phyloP scores from a whole-genome alignment of 495 filamentous ascomycete genomes.

The Glutinoglossum americanum region DNA sequence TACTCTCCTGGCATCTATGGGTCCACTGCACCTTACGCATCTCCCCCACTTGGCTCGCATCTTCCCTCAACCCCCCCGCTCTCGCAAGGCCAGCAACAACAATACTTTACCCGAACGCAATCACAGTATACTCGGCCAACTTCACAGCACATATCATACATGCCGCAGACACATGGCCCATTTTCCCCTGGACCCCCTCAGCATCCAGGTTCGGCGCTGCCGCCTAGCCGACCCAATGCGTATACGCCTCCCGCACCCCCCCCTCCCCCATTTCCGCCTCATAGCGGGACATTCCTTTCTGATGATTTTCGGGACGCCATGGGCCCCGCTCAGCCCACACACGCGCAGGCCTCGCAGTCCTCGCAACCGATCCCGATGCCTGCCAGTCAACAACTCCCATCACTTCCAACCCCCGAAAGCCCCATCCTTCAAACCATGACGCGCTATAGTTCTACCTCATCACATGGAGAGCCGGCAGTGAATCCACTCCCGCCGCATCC shows the following conservation, averaged over 20 bases:
- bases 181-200: slow-evolving; percentile 14
- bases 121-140: slow-evolving; percentile 15
- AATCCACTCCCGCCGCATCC: slow-evolving; percentile 20
- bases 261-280: slow-evolving; percentile 13
- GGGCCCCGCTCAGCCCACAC: slow-evolving; percentile 9
- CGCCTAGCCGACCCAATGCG: background rate
- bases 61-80: slow-evolving; percentile 23
- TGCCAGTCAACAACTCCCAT: slow-evolving; percentile 10
- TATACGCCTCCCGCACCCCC: slow-evolving; percentile 16
- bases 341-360: slow-evolving; percentile 3
- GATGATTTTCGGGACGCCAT: slow-evolving; percentile 3
- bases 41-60: background rate
- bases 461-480: background rate
- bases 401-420: slow-evolving; percentile 14
- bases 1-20: slow-evolving; percentile 17
- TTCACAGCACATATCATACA: slow-evolving; percentile 5
- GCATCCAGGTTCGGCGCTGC: slow-evolving; percentile 3
- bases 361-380: slow-evolving; percentile 10
- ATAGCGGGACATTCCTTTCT: slow-evolving; percentile 9
- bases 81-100: slow-evolving; percentile 21
- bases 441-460: slow-evolving; percentile 14
- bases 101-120: slow-evolving; percentile 22
- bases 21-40: slow-evolving; percentile 15
- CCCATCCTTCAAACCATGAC: slow-evolving; percentile 3
- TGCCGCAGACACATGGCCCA: slow-evolving; percentile 9